Evolutionary conservation across 805 yeast species (phyloP), one percentile per base, ranked within the genome.

Genomic region (Candida verbasci): DNA sequence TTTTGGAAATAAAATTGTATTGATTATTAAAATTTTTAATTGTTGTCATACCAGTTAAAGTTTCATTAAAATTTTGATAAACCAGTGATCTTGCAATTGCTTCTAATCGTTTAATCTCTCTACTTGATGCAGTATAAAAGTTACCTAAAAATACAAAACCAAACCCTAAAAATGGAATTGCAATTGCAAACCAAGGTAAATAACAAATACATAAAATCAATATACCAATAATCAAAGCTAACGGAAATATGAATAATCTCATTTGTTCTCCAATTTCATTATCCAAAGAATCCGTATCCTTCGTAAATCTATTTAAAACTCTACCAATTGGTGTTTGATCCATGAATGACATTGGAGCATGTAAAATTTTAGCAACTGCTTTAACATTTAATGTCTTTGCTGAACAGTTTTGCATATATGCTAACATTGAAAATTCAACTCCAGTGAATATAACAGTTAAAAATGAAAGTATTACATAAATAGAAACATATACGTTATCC

Each of bases 131-230:
- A 36, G 60, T 53, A 66, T 80, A 60, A 52, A 70, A 54, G 58
- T 62, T 61, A n/a, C 70, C 50, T 34, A 62, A 49, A 33, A 58
- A 57, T 15, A 53, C 37, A 49, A 61, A 74, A 30, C 54, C 62
- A 40, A 65, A 47, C 28, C 56, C 62, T 42, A 78, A 63, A 51
- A 63, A 61, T n/a, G 82, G 80, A 17, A 77, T 65, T 8, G 78
- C 67, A 43, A 76, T 62, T 9, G 77, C 72, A 52, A 74, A 74
- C 68, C 68, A 76, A 5, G 80, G 80, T 42, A 74, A 58, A 48
- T 67, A 75, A 43, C 68, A 62, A 38, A 68, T 62, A 56, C 76
- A 71, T 46, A 74, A 65, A 27, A 66, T 59, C 34, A 63, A 44
- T 40, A 66, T 55, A 43, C 68, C 69, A 41, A 62, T 54, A 34